Conservation (phyloP, 2,329 filamentous ascomycete species). For the Colletotrichum plurivorum region DNA sequence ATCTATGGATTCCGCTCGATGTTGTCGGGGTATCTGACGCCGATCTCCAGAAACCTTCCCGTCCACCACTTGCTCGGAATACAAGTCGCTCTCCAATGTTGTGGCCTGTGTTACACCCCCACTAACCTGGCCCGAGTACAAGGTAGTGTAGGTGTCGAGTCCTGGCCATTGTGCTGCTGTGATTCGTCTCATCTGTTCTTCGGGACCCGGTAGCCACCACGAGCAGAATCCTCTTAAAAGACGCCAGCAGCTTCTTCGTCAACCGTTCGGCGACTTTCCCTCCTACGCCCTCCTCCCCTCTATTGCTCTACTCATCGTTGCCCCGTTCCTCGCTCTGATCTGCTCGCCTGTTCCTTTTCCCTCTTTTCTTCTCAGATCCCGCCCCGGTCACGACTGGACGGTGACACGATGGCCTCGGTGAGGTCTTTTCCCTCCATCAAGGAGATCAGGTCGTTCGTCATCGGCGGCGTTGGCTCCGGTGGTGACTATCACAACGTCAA, state of each 20-base stretch:
- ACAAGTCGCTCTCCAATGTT: no score
- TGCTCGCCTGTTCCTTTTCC: background rate
- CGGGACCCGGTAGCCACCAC: no score
- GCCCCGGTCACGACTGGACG: background rate
- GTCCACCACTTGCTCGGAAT: slow-evolving; percentile 13
- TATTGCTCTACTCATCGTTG: background rate
- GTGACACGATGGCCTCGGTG: slow-evolving; percentile 61
- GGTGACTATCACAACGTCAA: slow-evolving; percentile 96
- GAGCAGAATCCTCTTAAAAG: no score
- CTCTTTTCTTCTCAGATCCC: background rate
- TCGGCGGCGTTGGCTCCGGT: slow-evolving; percentile 72
- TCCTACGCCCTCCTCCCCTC: no score
- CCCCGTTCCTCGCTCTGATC: background rate
- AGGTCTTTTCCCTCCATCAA: slow-evolving; percentile 81
- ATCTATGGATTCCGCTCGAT: slow-evolving; percentile 14
- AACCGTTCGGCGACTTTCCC: no score
- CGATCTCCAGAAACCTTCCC: slow-evolving; percentile 34
- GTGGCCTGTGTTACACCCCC: no score
- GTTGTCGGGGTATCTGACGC: slow-evolving; percentile 35
- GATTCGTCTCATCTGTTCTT: slow-evolving; percentile 23
- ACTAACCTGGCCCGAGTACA: no score
- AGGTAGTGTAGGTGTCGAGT: no score
- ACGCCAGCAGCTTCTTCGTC: background rate
- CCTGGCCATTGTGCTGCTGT: no score
- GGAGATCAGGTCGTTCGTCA: slow-evolving; percentile 80